Evolutionary conservation across 2,329 filamentous ascomycete genomes (phyloP).

Genomic region (Neonectria punicea): DNA sequence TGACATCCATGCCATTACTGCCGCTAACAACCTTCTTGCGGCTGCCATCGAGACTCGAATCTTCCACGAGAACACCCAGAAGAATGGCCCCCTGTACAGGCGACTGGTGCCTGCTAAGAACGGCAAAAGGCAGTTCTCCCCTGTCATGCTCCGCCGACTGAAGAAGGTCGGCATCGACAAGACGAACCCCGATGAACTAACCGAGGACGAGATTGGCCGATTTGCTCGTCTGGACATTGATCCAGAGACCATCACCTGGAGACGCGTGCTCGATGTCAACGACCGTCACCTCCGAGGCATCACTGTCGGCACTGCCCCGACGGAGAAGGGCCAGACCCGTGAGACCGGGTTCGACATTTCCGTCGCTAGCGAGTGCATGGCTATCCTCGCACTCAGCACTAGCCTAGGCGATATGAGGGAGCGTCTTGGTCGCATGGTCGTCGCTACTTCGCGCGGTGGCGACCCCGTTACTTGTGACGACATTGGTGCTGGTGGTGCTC

Average conservation of each 20-base stretch:
- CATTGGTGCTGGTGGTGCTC: slow-evolving; percentile 88
- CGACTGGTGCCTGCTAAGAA: slow-evolving; percentile 91
- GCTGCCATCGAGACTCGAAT: slow-evolving; percentile 98
- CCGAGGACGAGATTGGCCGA: slow-evolving; percentile 84
- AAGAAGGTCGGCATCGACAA: slow-evolving; percentile 97
- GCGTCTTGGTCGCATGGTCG: slow-evolving; percentile 93
- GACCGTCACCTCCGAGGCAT: slow-evolving; percentile 92
- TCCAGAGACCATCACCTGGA: slow-evolving; percentile 96
- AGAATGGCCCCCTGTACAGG: slow-evolving; percentile 86
- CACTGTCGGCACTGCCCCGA: slow-evolving; percentile 87
- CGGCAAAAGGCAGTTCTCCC: slow-evolving; percentile 85
- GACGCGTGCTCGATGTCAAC: slow-evolving; percentile 95
- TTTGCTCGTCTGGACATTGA: slow-evolving; percentile 98
- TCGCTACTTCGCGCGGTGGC: slow-evolving; percentile 85
- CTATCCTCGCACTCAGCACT: slow-evolving; percentile 93
- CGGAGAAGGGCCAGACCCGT: slow-evolving; percentile 88
- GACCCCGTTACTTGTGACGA: slow-evolving; percentile 97
- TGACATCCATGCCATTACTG: slow-evolving; percentile 96
- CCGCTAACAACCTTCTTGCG: slow-evolving; percentile 95
- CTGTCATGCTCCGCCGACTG: slow-evolving; percentile 90
- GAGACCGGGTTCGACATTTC: slow-evolving; percentile 98
- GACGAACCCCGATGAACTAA: slow-evolving; percentile 91
- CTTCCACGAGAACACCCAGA: slow-evolving; percentile 97
- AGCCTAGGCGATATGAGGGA: slow-evolving; percentile 89
- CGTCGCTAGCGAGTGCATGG: slow-evolving; percentile 98